Conservation (phyloP, 106 monocot species). For the Phalaenopsis aphrodite region DNA sequence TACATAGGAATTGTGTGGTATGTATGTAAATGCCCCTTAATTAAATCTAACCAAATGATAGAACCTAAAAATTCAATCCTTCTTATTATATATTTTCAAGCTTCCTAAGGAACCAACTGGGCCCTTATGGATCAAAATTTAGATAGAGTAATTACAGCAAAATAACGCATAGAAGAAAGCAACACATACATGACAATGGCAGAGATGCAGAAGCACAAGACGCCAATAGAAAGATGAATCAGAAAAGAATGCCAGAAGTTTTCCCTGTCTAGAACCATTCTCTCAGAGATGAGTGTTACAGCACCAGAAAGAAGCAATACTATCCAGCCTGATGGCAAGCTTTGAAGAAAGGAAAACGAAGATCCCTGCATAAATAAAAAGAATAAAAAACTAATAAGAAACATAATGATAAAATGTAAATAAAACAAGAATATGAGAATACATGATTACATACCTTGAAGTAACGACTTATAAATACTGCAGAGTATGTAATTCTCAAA, state of each 20-base stretch:
- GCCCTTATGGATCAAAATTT: no score
- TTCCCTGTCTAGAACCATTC: conserved; percentile 45
- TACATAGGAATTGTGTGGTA: no score
- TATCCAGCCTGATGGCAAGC: conserved; percentile 84
- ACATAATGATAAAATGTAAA: neutral
- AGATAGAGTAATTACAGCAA: no score
- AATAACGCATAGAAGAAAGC: neutral
- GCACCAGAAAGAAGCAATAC: conserved; percentile 45
- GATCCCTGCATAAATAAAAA: conserved; percentile 29
- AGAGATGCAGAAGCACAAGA: conserved; percentile 52
- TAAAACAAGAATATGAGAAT: neutral
- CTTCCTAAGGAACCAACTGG: neutral
- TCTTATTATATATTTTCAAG: neutral
- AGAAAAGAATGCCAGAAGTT: conserved; percentile 75
- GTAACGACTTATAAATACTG: conserved; percentile 58
- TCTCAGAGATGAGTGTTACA: conserved; percentile 62
- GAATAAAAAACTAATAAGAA: neutral
- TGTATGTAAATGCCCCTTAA: no score
- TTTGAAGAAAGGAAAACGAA: conserved; percentile 51
- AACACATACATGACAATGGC: conserved; percentile 56
- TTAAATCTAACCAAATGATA: no score
- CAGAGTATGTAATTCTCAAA: conserved; percentile 71
- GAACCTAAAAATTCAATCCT: no score
- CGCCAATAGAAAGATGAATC: conserved; percentile 55
- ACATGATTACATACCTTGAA: conserved; percentile 49